phyloP scores from a whole-genome alignment of 192 early-diverging fungal species.

The Chytriomyces sp. region DNA sequence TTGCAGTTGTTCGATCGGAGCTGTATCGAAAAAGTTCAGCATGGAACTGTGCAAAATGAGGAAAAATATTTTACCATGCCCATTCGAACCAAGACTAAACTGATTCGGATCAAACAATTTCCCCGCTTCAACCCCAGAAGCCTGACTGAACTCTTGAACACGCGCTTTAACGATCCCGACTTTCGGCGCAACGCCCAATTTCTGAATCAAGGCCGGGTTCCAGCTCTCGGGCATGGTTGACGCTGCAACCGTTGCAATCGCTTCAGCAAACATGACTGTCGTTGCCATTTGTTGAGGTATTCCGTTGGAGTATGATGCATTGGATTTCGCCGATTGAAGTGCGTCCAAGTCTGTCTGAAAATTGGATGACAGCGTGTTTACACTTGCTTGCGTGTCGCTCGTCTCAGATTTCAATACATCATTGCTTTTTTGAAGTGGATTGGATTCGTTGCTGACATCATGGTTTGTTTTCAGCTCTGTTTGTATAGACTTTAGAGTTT shows the following conservation, averaged over 20 bases:
- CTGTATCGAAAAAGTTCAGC: neutral
- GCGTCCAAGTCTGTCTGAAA: neutral
- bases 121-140: neutral
- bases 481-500: neutral
- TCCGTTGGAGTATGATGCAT: too few relatives aligned
- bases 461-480: neutral
- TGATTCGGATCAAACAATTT: neutral
- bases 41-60: neutral
- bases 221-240: neutral
- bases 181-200: conserved; percentile 4
- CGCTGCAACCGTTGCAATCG: neutral
- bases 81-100: neutral
- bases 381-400: neutral
- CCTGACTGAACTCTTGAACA: neutral
- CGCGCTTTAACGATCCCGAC: conserved; percentile 6
- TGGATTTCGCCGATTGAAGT: neutral
- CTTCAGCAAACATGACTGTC: neutral
- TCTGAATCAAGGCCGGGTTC: conserved; percentile 2
- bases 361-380: too few relatives aligned
- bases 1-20: neutral
- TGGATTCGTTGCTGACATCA: too few relatives aligned
- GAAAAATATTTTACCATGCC: neutral
- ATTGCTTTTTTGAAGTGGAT: neutral
- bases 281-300: neutral
- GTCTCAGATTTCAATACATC: neutral